Conservation (phyloP, 495 filamentous ascomycete genomes). For the Amniculicola lignicola region DNA sequence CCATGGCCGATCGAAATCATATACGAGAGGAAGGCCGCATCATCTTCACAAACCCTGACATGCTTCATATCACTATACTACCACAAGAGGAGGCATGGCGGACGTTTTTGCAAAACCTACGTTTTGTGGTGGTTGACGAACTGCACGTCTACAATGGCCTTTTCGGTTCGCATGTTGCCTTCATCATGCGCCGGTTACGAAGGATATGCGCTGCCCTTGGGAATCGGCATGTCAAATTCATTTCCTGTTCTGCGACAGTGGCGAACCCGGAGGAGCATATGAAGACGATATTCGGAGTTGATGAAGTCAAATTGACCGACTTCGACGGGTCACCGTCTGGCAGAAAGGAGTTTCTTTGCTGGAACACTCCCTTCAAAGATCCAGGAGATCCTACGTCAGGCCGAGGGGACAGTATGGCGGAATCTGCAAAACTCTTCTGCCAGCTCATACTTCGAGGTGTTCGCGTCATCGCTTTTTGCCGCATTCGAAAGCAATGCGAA, state of each 20-base stretch:
- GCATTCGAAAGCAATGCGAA: slow-evolving; percentile 84
- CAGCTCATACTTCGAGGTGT: slow-evolving; percentile 86
- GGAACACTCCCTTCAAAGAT: slow-evolving; percentile 97
- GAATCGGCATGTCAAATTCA: slow-evolving; percentile 84
- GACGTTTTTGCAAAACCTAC: slow-evolving; percentile 80
- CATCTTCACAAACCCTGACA: slow-evolving; percentile 98
- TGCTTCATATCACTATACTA: slow-evolving; percentile 93
- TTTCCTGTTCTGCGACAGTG: slow-evolving; percentile 96
- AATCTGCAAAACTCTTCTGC: slow-evolving; percentile 85
- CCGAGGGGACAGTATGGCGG: slow-evolving; percentile 73
- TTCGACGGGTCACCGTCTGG: slow-evolving; percentile 93
- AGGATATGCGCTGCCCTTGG: slow-evolving; percentile 89
- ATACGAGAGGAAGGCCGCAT: slow-evolving; percentile 88
- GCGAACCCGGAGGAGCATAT: slow-evolving; percentile 93
- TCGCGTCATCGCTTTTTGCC: slow-evolving; percentile 89
- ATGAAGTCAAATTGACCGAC: slow-evolving; percentile 72
- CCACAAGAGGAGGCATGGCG: slow-evolving; percentile 90
- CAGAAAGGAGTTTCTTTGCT: slow-evolving; percentile 92
- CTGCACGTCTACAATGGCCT: slow-evolving; percentile 95
- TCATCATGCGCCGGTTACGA: slow-evolving; percentile 88
- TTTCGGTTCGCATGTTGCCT: slow-evolving; percentile 89
- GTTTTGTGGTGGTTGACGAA: slow-evolving; percentile 77
- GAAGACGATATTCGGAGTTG: slow-evolving; percentile 86
- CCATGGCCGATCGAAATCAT: slow-evolving; percentile 68
- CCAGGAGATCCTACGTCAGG: slow-evolving; percentile 82